Base-by-base conservation (phyloP, 2,329 filamentous ascomycete species). In the Hypomyces perniciosus region DNA sequence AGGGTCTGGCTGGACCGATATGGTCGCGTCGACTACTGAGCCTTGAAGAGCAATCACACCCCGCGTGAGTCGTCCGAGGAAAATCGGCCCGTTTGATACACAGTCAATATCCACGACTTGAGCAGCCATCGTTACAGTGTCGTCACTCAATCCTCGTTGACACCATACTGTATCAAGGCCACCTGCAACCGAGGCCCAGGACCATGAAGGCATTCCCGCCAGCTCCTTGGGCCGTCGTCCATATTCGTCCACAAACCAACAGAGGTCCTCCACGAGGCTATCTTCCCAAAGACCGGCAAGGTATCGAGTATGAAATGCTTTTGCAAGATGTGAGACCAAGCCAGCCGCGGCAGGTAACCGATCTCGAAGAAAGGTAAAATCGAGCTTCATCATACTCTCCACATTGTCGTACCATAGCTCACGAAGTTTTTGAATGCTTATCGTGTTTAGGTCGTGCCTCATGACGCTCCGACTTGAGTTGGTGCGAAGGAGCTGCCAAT, bases 241-340 rank as follows among this genome's bases (percentile, higher is more conserved):
- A 8, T 47, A 43, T 8, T 57, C 55, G 2, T 29, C 48, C 4
- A 56, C 43, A 2, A 47, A 51, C 55, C 55, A 57, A 20, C 55
- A 57, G 9, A 54, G 44, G 20, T 57, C 56, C 3, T 35, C 26
- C 3, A 56, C 20, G 4, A 56, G 50, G 2, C 49, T 51, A 6
- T 53, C 50, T 20, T 56, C 52, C 56, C 56, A 56, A 10, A 57
- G 31, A 5, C 56, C 54, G 7, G 52, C 56, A 4, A 57, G 42
- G 30, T 54, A 56, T 5, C 51, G 28, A 6, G 50, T 46, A 10
- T 46, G 42, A 37, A 37, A 46, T n/a, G 38, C 44, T 8, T 30
- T 46, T 9, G 47, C 50, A 7, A 56, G 44, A 8, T 49, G 47
- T 31, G 50, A 50, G 2, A 46, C 46, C 6, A 56, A 39, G 1